Conservation (phyloP, 2,329 filamentous ascomycete species). For the Botryosphaeria dothidea region DNA sequence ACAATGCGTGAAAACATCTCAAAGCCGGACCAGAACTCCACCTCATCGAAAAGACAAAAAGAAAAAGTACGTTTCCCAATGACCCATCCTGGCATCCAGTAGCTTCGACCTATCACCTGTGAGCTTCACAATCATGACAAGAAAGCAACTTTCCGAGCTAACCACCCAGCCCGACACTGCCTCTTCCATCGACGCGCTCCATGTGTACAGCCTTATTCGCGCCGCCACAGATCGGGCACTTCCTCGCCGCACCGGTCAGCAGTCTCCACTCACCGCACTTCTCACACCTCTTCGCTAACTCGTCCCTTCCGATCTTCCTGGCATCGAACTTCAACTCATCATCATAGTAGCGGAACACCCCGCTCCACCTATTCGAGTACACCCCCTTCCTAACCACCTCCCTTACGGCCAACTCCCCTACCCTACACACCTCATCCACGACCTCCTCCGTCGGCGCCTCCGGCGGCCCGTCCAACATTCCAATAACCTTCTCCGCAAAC, state of each 20-base stretch:
- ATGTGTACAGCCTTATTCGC: not conserved
- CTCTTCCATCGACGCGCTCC: not conserved
- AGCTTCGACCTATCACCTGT: too few species aligned
- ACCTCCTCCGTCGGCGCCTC: not conserved
- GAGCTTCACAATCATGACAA: too few species aligned
- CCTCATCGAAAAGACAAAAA: too few species aligned
- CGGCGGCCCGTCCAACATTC: not conserved
- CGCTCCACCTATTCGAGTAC: not conserved
- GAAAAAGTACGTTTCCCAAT: too few species aligned
- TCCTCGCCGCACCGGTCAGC: not conserved
- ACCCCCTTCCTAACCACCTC: not conserved
- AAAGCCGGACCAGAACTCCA: too few species aligned
- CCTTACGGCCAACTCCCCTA: not conserved
- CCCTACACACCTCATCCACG: not conserved
- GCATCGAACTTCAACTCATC: not conserved
- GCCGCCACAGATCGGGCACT: not conserved
- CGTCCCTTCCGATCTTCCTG: not conserved
- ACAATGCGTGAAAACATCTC: too few species aligned
- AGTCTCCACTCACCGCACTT: not conserved
- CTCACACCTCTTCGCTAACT: not conserved
- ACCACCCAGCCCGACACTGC: not conserved
- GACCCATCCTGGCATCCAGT: too few species aligned
- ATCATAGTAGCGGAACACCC: constrained; percentile 3
- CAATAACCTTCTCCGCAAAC: not conserved
- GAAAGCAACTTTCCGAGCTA: not conserved